phyloP scores from a whole-genome alignment of 2,329 filamentous ascomycete species.

The Calcarisporium arbuscula region DNA sequence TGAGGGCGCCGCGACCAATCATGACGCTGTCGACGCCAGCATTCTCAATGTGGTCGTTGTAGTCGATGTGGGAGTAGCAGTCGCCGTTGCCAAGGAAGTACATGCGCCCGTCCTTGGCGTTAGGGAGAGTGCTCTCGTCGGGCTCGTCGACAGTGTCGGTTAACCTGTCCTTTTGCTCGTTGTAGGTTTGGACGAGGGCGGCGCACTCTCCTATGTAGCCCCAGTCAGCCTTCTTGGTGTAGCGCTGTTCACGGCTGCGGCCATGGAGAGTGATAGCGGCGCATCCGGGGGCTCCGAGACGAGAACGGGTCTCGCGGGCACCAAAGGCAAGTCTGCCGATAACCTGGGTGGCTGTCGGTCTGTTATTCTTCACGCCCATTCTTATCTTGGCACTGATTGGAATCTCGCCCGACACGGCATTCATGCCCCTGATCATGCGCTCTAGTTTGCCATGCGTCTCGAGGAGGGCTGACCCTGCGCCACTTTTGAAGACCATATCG shows the following conservation, averaged over 20 bases:
- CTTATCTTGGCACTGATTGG: slow-evolving; percentile 94
- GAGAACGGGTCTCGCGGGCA: slow-evolving; percentile 61
- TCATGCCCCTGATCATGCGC: slow-evolving; percentile 95
- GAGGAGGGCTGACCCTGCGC: slow-evolving; percentile 87
- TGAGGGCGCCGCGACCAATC: slow-evolving; percentile 90
- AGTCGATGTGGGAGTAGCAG: slow-evolving; percentile 88
- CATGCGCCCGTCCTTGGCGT: slow-evolving; percentile 59
- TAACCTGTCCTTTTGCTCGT: slow-evolving; percentile 57
- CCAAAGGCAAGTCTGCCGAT: slow-evolving; percentile 80
- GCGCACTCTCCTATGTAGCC: slow-evolving; percentile 87
- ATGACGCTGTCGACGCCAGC: slow-evolving; percentile 88
- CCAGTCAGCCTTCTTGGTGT: slow-evolving; percentile 92
- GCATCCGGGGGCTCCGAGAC: slow-evolving; percentile 72
- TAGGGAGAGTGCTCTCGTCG: slow-evolving; percentile 67
- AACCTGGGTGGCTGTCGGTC: slow-evolving; percentile 73
- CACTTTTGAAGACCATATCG: slow-evolving; percentile 82
- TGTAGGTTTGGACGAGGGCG: slow-evolving; percentile 74
- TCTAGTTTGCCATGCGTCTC: slow-evolving; percentile 83
- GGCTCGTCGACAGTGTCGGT: slow-evolving; percentile 73
- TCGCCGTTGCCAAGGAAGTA: slow-evolving; percentile 97
- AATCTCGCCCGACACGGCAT: slow-evolving; percentile 79
- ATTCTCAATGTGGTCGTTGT: slow-evolving; percentile 69
- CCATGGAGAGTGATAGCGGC: slow-evolving; percentile 96
- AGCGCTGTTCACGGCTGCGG: slow-evolving; percentile 87
- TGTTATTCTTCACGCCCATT: slow-evolving; percentile 76